phyloP scores from a whole-genome alignment of 1,139 yeast genomes.

The Magnusiomyces ingens region DNA sequence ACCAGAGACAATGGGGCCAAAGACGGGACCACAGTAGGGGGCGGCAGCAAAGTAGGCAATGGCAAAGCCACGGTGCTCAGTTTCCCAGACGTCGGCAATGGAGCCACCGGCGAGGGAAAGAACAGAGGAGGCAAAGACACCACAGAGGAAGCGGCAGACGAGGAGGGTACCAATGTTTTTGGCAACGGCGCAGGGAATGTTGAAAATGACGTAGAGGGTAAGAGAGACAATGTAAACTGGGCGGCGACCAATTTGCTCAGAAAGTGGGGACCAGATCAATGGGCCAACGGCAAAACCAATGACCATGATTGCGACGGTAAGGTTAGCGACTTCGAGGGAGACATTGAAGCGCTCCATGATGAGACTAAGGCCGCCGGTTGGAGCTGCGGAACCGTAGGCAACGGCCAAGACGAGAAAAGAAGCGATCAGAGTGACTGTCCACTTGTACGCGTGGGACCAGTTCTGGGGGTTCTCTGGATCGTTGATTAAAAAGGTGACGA shows the following conservation, averaged over 20 bases:
- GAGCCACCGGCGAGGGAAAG: constrained; percentile 86
- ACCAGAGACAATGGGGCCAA: constrained; percentile 88
- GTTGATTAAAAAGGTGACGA: constrained; percentile 66
- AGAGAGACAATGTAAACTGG: constrained; percentile 76
- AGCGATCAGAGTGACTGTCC: constrained; percentile 62
- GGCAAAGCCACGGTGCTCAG: constrained; percentile 77
- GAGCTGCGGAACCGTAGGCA: constrained; percentile 84
- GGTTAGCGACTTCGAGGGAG: constrained; percentile 67
- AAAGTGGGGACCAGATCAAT: constrained; percentile 80
- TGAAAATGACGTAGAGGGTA: constrained; percentile 66
- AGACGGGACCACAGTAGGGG: constrained; percentile 87
- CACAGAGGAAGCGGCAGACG: constrained; percentile 78
- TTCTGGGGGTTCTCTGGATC: constrained; percentile 88
- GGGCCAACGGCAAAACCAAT: constrained; percentile 87
- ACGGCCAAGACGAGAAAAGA: constrained; percentile 73
- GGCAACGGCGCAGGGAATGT: constrained; percentile 83
- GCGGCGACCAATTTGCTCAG: constrained; percentile 80
- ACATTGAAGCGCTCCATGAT: constrained; percentile 60
- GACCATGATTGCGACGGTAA: constrained; percentile 82
- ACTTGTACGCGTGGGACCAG: constrained; percentile 55
- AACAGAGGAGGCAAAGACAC: constrained; percentile 80
- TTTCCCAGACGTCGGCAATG: constrained; percentile 76
- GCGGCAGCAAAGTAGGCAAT: constrained; percentile 88
- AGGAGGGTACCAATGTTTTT: constrained; percentile 76
- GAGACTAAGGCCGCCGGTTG: constrained; percentile 70